Base-by-base conservation (phyloP, 2,329 filamentous ascomycete genomes). In the Phyllosticta citrichinensis region DNA sequence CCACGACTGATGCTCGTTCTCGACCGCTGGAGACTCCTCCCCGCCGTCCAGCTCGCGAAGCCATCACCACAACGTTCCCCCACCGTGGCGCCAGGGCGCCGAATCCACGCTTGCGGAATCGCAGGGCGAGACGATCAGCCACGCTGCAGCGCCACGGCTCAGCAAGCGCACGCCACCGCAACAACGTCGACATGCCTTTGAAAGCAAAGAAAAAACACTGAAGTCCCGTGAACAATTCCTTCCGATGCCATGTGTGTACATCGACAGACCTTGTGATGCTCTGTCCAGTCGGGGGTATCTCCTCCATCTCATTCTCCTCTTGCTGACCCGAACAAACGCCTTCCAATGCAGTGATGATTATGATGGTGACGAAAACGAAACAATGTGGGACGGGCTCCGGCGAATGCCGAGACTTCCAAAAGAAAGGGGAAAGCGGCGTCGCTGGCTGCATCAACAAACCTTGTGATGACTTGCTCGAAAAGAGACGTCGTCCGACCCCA, bases 381-480 rank as follows among this genome's bases (percentile, higher is more conserved):
- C 0, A n/a, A 47, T 1, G n/a, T 47, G 17, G n/a, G 40, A 47
- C 40, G n/a, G 17, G 17, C 4, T 3, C n/a, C 40, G 40, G 40
- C 40, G 17, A 14, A n/a, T n/a, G 40, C 40, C 40, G 14, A n/a
- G 40, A 47, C 17, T 19, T 12, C 6, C 40, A 5, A 19, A 47
- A n/a, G 6, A n/a, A n/a, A n/a, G n/a, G 14, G 14, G 17, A n/a
- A 47, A 19, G 40, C 40, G 40, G 40, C 40, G 40, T 47, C 40
- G 40, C 40, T 47, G 40, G 17, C 17, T 8, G 52, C 20, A 33
- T 27, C 52, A 53, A 52, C n/a, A 50, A 53, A 60, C 52, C 58
- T 27, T 60, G 58, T 60, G 58, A 60, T 56, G 53, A 56, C 33
- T 27, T 58, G 52, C 27, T 30, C 27, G 9, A 30, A 30, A 30